Evolutionary conservation across 164 flowering plant species (phyloP).

Genomic region (Euptelea pleiosperma): DNA sequence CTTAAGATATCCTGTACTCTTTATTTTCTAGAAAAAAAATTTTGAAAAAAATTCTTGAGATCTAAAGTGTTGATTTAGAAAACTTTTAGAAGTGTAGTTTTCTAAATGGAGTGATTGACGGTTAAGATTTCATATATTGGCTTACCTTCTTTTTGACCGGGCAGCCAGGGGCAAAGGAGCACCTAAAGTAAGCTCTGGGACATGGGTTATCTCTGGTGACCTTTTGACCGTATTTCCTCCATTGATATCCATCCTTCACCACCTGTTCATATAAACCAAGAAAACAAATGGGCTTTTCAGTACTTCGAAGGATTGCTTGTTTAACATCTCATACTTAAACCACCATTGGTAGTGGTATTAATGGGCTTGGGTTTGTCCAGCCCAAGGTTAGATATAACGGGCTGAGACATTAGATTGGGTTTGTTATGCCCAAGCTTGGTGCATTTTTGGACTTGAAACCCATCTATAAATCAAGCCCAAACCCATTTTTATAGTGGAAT

Average conservation of each 20-base stretch:
- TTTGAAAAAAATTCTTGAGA: no score
- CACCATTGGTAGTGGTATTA: no score
- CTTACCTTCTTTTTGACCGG: conserved; percentile 39
- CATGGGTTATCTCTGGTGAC: conserved; percentile 39
- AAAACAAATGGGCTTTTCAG: background rate
- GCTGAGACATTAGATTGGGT: no score
- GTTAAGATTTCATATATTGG: background rate
- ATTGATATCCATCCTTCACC: conserved; percentile 38
- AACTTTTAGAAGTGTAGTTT: background rate
- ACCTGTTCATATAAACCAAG: conserved; percentile 5
- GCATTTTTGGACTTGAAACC: no score
- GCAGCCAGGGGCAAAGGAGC: conserved; percentile 35
- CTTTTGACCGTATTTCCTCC: conserved; percentile 46
- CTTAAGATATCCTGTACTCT: background rate
- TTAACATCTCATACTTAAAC: no score
- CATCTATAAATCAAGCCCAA: no score
- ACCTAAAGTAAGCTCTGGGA: conserved; percentile 40
- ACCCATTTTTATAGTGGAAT: no score
- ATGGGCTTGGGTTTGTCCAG: no score
- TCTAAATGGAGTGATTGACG: background rate
- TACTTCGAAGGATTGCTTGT: background rate
- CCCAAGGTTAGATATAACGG: no score
- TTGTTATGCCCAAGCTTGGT: no score
- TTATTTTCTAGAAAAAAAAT: background rate
- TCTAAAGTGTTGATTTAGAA: background rate